A percentile compares a stretch with the other conserved stretches of the same genome.
Conservation (phyloP, 2,329 filamentous ascomycete genomes). For the Fonsecaea nubica region DNA sequence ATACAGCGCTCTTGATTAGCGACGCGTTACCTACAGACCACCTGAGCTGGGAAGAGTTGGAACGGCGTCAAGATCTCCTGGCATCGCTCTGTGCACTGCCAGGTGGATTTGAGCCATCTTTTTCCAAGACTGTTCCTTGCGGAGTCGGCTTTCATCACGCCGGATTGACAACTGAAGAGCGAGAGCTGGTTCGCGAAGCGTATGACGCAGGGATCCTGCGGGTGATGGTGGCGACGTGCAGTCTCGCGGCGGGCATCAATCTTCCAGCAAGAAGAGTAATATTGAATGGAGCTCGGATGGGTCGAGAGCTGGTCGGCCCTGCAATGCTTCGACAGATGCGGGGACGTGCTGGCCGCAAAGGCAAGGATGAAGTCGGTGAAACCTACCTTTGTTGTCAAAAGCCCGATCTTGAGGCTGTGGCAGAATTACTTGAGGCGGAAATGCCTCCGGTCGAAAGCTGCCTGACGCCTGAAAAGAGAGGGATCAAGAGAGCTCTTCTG, state of each 20-base stretch:
- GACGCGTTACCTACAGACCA: slow-evolving; percentile 65
- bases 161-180: slow-evolving; percentile 72
- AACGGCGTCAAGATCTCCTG: slow-evolving; percentile 68
- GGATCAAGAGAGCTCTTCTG: slow-evolving; percentile 73
- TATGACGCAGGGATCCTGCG: slow-evolving; percentile 73
- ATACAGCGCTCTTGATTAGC: slow-evolving; percentile 71
- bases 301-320: slow-evolving; percentile 75
- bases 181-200: slow-evolving; percentile 72
- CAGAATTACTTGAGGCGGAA: slow-evolving; percentile 74
- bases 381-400: slow-evolving; percentile 77
- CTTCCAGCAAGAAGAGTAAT: slow-evolving; percentile 75
- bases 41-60: slow-evolving; percentile 57
- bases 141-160: slow-evolving; percentile 78
- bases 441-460: slow-evolving; percentile 74
- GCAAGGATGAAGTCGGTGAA: slow-evolving; percentile 77
- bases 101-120: slow-evolving; percentile 68
- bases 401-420: slow-evolving; percentile 71
- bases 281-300: slow-evolving; percentile 76
- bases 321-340: slow-evolving; percentile 83
- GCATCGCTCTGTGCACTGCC: slow-evolving; percentile 69
- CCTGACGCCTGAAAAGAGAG: slow-evolving; percentile 69
- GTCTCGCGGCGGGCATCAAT: slow-evolving; percentile 83
- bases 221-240: slow-evolving; percentile 77
- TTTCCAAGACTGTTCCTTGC: slow-evolving; percentile 68
- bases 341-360: slow-evolving; percentile 77